Percentiles rank a stretch among this genome's conserved stretches.
phyloP scores from a whole-genome alignment of 1,139 yeast genomes.

The Pichia sp. region DNA sequence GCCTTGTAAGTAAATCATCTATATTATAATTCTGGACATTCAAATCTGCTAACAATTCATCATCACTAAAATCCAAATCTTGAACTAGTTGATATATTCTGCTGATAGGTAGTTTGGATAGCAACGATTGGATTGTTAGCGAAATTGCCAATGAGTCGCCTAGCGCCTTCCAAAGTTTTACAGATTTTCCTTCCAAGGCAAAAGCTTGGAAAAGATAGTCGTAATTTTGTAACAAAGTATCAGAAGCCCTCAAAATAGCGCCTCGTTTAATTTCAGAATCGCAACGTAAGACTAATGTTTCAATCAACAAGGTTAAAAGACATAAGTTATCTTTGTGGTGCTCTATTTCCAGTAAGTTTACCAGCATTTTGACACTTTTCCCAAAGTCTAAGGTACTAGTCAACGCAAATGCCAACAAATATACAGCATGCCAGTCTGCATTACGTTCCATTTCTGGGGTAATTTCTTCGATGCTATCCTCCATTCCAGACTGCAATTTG shows the following conservation, averaged over 20 bases:
- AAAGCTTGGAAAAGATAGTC: slow-evolving; percentile 44
- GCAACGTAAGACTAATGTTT: slow-evolving; percentile 54
- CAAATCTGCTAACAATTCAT: slow-evolving; percentile 7
- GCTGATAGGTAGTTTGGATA: slow-evolving; percentile 39
- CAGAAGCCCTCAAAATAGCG: slow-evolving; percentile 55
- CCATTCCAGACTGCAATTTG: slow-evolving; percentile 38
- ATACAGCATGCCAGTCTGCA: slow-evolving; percentile 52
- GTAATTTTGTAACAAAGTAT: slow-evolving; percentile 43
- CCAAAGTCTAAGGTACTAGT: slow-evolving; percentile 48
- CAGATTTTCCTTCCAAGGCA: slow-evolving; percentile 38
- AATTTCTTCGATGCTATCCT: slow-evolving; percentile 27
- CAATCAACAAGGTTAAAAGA: slow-evolving; percentile 53
- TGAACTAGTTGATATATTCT: neutral
- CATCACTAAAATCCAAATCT: neutral
- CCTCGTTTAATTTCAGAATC: slow-evolving; percentile 53
- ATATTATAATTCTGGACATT: neutral
- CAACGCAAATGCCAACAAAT: slow-evolving; percentile 62
- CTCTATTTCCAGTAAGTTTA: slow-evolving; percentile 37
- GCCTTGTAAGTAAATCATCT: slow-evolving; percentile 1
- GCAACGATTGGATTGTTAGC: slow-evolving; percentile 39
- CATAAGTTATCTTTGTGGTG: slow-evolving; percentile 43
- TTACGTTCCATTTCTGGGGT: slow-evolving; percentile 16
- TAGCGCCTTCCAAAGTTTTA: slow-evolving; percentile 51
- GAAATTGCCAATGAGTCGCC: slow-evolving; percentile 49
- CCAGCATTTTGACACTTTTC: slow-evolving; percentile 34